Evolutionary conservation across 352 stramenopile genomes (phyloP).

Genomic region (Pythium myriotylum): DNA sequence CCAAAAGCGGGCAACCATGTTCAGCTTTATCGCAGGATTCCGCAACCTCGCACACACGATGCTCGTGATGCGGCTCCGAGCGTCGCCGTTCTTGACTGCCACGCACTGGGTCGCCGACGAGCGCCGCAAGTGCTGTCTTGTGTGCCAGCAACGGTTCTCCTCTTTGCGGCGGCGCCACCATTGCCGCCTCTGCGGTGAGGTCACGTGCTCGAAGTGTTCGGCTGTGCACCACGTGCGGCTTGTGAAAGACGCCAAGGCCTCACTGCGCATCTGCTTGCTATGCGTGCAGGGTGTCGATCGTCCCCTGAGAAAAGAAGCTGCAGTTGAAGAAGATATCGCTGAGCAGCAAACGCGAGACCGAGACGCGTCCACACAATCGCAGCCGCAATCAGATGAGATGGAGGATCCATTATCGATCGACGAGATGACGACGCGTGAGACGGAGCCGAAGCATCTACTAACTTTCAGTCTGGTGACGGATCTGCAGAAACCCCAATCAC

Average conservation of each 20-base stretch:
- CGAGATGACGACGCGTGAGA: conserved; percentile 3
- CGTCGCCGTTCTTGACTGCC: conserved; percentile 58
- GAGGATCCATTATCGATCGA: conserved; percentile 7
- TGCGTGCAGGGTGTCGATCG: conserved; percentile 40
- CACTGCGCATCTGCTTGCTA: conserved; percentile 65
- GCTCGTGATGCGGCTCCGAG: conserved; percentile 59
- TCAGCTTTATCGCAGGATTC: conserved; percentile 50
- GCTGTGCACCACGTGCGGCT: conserved; percentile 62
- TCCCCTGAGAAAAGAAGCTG: conserved; percentile 26
- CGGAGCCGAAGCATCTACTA: conserved; percentile 6
- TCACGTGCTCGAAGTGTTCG: conserved; percentile 76
- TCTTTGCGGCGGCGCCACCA: conserved; percentile 62
- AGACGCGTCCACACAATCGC: conserved; percentile 11
- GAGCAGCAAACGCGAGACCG: conserved; percentile 9
- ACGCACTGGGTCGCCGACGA: conserved; percentile 58
- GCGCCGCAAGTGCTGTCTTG: conserved; percentile 52
- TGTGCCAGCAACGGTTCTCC: conserved; percentile 62
- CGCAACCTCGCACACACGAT: conserved; percentile 53
- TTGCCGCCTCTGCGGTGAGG: conserved; percentile 72
- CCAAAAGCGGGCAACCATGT: conserved; percentile 48
- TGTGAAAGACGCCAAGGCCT: conserved; percentile 49
- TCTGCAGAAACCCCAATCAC: conserved; percentile 15
- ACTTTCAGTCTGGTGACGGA: conserved; percentile 16
- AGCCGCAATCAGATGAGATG: conserved; percentile 5
- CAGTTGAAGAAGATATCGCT: conserved; percentile 17